A percentile compares a stretch with the other conserved stretches of the same genome.
phyloP scores from a whole-genome alignment of 2,329 filamentous ascomycete genomes.

The Teratosphaeria pseudoeucalypti region DNA sequence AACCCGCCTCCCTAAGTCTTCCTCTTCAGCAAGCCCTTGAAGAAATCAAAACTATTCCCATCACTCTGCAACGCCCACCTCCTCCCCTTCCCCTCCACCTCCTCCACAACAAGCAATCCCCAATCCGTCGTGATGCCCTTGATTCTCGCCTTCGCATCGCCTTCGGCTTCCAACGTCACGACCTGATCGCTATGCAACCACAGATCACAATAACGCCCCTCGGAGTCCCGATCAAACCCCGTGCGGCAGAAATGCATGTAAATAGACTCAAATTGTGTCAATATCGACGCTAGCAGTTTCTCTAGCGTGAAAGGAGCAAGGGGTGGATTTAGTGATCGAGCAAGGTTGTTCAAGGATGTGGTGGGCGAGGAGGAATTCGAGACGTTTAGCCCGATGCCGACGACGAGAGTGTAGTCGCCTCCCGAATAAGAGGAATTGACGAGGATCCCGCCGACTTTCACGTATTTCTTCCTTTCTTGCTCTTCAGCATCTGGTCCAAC shows the following conservation, averaged over 20 bases:
- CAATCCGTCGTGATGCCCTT: constrained; percentile 86
- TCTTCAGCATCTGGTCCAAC: constrained; percentile 39
- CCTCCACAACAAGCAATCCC: constrained; percentile 76
- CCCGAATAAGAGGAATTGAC: constrained; percentile 76
- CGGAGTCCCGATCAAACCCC: constrained; percentile 65
- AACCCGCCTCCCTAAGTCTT: constrained; percentile 38
- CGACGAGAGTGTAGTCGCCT: constrained; percentile 70
- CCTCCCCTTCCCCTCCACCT: constrained; percentile 65
- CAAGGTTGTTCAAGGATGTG: constrained; percentile 68
- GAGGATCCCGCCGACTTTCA: constrained; percentile 88
- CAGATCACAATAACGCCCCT: constrained; percentile 64
- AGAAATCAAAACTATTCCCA: constrained; percentile 97
- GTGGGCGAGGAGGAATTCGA: constrained; percentile 81
- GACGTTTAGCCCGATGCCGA: constrained; percentile 75
- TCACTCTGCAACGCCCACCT: constrained; percentile 84
- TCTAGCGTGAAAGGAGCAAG: constrained; percentile 58
- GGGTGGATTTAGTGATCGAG: constrained; percentile 4
- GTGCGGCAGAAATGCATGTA: constrained; percentile 64
- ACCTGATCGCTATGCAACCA: constrained; percentile 70
- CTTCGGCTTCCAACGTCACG: constrained; percentile 70
- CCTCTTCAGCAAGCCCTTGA: constrained; percentile 72
- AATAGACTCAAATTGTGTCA: constrained; percentile 66
- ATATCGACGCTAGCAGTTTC: constrained; percentile 67
- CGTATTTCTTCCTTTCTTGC: constrained; percentile 64
- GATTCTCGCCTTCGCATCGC: constrained; percentile 62